These are phyloP conservation scores for Antrodiella citrinella DNA, from an alignment of 768 basidiomycete species.

Conservation along the genomic window DNA sequence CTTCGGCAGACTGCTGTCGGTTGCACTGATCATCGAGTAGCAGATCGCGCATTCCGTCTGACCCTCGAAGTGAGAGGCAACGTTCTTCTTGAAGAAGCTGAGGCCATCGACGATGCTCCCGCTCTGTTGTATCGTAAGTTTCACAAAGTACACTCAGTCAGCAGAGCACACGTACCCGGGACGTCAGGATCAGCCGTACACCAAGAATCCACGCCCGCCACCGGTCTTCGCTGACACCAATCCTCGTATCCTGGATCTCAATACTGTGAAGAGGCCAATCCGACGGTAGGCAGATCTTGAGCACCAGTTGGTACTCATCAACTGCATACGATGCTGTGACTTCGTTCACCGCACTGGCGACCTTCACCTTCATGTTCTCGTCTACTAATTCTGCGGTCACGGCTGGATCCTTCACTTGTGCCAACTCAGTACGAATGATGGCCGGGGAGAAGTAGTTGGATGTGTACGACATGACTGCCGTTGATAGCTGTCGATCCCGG, in stretches of 20 bases:
- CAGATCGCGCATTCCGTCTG: constrained; percentile 96
- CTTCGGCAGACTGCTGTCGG: constrained; percentile 79
- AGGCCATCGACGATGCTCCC: constrained; percentile 86
- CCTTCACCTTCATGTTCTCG: constrained; percentile 76
- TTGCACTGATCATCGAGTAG: constrained; percentile 91
- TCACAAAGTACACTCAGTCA: no score
- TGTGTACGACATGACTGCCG: constrained; percentile 69
- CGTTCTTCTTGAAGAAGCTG: constrained; percentile 89
- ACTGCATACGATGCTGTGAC: constrained; percentile 79
- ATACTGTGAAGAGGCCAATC: constrained; percentile 90
- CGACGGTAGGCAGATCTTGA: constrained; percentile 73
- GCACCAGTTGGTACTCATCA: constrained; percentile 91
- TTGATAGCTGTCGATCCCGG: constrained; percentile 84
- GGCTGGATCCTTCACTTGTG: constrained; percentile 53
- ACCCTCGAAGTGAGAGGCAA: constrained; percentile 87
- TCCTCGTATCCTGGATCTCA: constrained; percentile 79
- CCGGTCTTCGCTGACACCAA: constrained; percentile 82
- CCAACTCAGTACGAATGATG: constrained; percentile 78
- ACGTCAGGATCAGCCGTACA: constrained; percentile 84
- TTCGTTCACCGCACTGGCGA: constrained; percentile 66
- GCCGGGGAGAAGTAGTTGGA: constrained; percentile 83
- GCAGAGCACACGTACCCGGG: constrained; percentile 61
- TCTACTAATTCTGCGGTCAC: constrained; percentile 51
- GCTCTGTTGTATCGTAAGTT: constrained; percentile 45
- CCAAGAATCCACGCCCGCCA: constrained; percentile 94